Evolutionary conservation across 202 grass and related monocot genomes (phyloP).

Genomic region (Panicum virgatum): DNA sequence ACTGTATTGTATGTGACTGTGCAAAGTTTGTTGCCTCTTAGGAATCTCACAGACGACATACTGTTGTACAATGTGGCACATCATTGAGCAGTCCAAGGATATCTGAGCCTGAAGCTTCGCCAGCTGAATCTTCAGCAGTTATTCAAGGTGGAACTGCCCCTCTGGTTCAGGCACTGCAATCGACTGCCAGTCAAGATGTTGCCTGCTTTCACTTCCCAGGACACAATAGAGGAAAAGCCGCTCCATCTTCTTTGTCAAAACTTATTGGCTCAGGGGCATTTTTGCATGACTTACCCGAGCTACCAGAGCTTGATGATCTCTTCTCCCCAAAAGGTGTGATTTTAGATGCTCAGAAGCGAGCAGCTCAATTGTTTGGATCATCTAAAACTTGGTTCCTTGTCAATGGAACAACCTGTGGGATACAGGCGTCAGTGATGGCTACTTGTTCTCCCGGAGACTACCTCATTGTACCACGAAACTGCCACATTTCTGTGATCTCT

Average conservation of each 20-base stretch:
- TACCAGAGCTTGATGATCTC: constrained; percentile 83
- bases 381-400: constrained; percentile 84
- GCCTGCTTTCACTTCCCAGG: constrained; percentile 93
- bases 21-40: constrained; percentile 30
- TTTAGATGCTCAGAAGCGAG: constrained; percentile 60
- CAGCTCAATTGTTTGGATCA: constrained; percentile 69
- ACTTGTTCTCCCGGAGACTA: constrained; percentile 68
- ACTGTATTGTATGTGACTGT: neutral
- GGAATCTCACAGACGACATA: constrained; percentile 17
- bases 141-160: constrained; percentile 37
- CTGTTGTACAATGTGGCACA: constrained; percentile 22
- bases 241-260: constrained; percentile 47
- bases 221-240: constrained; percentile 74
- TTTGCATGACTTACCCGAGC: constrained; percentile 70
- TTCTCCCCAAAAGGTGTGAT: constrained; percentile 82
- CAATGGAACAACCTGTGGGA: constrained; percentile 80
- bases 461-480: constrained; percentile 69
- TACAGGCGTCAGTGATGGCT: constrained; percentile 88
- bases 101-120: constrained; percentile 17
- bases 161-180: constrained; percentile 67
- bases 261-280: constrained; percentile 53
- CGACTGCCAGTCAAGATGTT: constrained; percentile 55
- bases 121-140: constrained; percentile 21
- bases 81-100: neutral
- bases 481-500: constrained; percentile 76